Base-by-base conservation (phyloP, 2,329 filamentous ascomycete genomes). In the Plenodomus tracheiphilus region DNA sequence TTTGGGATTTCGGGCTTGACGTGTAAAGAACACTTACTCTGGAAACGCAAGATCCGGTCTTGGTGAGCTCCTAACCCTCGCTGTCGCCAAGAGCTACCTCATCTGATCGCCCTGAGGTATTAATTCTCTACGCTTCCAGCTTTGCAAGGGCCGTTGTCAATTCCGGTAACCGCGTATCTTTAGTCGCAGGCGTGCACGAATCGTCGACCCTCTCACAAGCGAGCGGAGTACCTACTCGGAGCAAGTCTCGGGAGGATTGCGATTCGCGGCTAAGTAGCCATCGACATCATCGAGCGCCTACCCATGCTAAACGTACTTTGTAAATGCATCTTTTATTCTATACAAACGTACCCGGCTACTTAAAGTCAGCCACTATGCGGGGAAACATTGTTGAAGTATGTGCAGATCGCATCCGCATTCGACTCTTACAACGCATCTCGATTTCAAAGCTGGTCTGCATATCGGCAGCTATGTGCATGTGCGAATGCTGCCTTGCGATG, bases 1-100 rank as follows among this genome's bases (percentile, higher is more conserved):
- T 70, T 7, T 71, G 67, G 68, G 67, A 71, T 40, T 69, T 64
- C 49, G 59, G 43, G 18, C 51, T 70, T 17, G 43, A 39, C 28
- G 36, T 53, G 45, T 67, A 21, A 41, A 22, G 34, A 17, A 21
- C 13, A 3, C 16, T 32, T 32, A 32, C 28, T 11, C 6, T 32
- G 15, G 11, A 11, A 11, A 11, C 20, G 8, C 16, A n/a, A 18
- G 11, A 15, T 32, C 28, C 15, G 11, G 28, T 15, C 11, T 20
- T 16, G 16, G 17, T 8, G 8, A 11, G 36, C 16, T 19, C 10
- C n/a, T n/a, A n/a, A n/a, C n/a, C n/a, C n/a, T n/a, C 19, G 36
- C 17, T 38, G 35, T 17, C 13, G 28, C 6, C 28, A 32, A 7
- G 28, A 32, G 28, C 35, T 10, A 18, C 18, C 18, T 20, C 4